Percentiles rank a stretch among this genome's conserved stretches.
Evolutionary conservation across 1,284 basidiomycete species (phyloP).

Genomic region (Tilletia setariae): DNA sequence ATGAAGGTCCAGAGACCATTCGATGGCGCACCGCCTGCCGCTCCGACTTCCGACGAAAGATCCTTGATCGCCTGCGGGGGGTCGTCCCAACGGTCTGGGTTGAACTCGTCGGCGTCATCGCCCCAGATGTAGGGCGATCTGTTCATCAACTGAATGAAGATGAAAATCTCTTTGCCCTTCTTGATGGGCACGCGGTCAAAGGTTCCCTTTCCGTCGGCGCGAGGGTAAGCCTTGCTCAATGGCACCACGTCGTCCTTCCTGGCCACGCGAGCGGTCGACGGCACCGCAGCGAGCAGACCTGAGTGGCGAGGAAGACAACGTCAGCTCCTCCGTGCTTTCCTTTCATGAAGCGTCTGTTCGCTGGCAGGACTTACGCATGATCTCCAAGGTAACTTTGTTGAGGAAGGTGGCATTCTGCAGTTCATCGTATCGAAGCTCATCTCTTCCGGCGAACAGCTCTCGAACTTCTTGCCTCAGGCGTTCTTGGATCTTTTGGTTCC

Average conservation of each 20-base stretch:
- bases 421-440: slow-evolving; percentile 24
- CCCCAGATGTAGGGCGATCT: slow-evolving; percentile 35
- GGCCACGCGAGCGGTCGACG: slow-evolving; percentile 41
- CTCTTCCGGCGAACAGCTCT: slow-evolving; percentile 23
- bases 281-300: slow-evolving; percentile 25
- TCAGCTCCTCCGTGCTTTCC: neutral
- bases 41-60: neutral
- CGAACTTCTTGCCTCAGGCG: slow-evolving; percentile 27
- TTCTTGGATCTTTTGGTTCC: slow-evolving; percentile 63
- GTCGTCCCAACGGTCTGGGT: slow-evolving; percentile 42
- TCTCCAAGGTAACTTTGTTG: slow-evolving; percentile 39
- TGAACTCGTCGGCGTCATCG: slow-evolving; percentile 36
- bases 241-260: slow-evolving; percentile 34
- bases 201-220: slow-evolving; percentile 30
- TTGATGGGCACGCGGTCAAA: slow-evolving; percentile 36
- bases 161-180: slow-evolving; percentile 34
- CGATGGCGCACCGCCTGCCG: slow-evolving; percentile 29
- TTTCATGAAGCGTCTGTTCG: slow-evolving; percentile 9
- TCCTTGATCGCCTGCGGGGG: slow-evolving; percentile 27
- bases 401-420: slow-evolving; percentile 33
- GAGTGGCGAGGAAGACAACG: neutral
- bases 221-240: slow-evolving; percentile 33
- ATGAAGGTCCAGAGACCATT: slow-evolving; percentile 29
- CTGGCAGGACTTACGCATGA: slow-evolving; percentile 31
- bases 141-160: slow-evolving; percentile 42